Base-by-base conservation (phyloP, 2,329 filamentous ascomycete species). In the Zasmidium citrigriseum region DNA sequence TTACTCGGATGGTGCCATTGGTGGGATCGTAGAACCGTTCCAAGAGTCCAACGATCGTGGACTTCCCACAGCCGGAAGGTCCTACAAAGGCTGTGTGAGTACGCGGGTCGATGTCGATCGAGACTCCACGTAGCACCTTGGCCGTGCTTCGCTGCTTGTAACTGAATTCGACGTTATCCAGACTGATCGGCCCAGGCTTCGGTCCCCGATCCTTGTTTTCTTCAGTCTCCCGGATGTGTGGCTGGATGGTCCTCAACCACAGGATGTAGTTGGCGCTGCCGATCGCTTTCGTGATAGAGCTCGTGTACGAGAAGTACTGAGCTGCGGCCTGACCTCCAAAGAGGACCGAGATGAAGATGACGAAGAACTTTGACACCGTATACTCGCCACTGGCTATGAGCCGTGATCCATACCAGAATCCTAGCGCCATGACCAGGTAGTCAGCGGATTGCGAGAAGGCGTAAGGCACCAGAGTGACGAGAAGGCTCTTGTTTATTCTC, bases 281-380 rank as follows among this genome's bases (percentile, higher is more conserved):
- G 18, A 57, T 64, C 9, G 66, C 73, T 55, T 73, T 73, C 2
- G 73, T 73, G 50, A 75, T 70, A 2, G 65, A 67, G 1, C 59
- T 72, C 63, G 68, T 84, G 62, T 89, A 88, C 46, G 83, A 83
- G 62, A 91, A 84, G 55, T 86, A 85, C 61, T 87, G 82, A 1
- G 87, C 88, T 0, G 87, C 86, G 0, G 80, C 78, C 71, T 91
- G 86, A 11, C 85, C 86, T 1, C 87, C 86, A 63, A 89, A 83
- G 24, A 89, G 82, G 11, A 67, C 54, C 0, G 86, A 83, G 71
- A 89, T 85, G 70, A 88, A 89, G 38, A 83, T 77, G 1, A 82
- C 76, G 66, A 84, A 85, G 67, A 85, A 86, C 18, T 80, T 70
- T 2, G 73, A 57, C 7, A 62, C 61, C 3, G 62, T 67, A 60